These are phyloP conservation scores for Margaritispora aquatica DNA, from an alignment of 495 filamentous ascomycete genomes.

Conservation along the genomic window DNA sequence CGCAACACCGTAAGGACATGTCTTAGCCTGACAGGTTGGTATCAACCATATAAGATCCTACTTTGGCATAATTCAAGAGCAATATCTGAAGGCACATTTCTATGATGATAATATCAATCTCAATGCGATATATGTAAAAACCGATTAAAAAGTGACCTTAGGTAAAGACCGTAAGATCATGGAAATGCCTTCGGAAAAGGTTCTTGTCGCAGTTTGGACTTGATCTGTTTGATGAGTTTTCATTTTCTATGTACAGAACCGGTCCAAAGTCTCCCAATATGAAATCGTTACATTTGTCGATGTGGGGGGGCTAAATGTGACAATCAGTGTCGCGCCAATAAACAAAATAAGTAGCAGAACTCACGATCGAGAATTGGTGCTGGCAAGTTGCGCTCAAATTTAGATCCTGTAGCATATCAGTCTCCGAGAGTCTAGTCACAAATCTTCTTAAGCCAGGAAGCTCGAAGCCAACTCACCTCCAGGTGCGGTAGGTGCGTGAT, in stretches of 20 bases:
- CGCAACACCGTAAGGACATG: too few species aligned
- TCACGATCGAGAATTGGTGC: constrained; percentile 71
- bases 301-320: constrained; percentile 37
- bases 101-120: too few species aligned
- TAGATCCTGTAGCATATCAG: constrained; percentile 57
- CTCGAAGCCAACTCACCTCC: constrained; percentile 64
- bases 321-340: background rate
- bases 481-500: constrained; percentile 78
- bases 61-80: too few species aligned
- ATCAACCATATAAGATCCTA: too few species aligned
- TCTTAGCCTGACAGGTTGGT: too few species aligned
- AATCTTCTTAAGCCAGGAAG: background rate
- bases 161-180: too few species aligned
- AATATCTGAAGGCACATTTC: too few species aligned
- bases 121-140: too few species aligned
- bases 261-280: too few species aligned
- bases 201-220: background rate
- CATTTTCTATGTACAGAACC: constrained; percentile 11
- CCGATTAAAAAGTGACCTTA: too few species aligned
- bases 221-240: background rate
- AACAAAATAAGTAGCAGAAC: constrained; percentile 28
- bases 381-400: constrained; percentile 92
- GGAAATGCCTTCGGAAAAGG: too few species aligned
- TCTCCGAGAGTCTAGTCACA: background rate
- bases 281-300: constrained; percentile 19